Percentiles rank a stretch among this genome's conserved stretches.
Evolutionary conservation across 2,329 filamentous ascomycete species (phyloP).

Genomic region (Cladophialophora yegresii): DNA sequence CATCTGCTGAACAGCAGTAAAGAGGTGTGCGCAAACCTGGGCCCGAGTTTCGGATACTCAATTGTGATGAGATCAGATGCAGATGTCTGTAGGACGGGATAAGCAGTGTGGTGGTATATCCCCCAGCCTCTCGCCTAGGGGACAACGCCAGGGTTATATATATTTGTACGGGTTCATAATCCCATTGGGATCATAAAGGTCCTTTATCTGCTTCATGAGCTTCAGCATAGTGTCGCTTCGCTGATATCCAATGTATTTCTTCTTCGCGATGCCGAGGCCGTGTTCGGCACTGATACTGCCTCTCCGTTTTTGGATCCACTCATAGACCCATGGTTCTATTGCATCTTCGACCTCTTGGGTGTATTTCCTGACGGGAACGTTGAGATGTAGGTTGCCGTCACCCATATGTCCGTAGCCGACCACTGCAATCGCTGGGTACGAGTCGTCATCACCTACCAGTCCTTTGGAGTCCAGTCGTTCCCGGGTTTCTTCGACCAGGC

Average conservation of each 20-base stretch:
- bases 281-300: conserved; percentile 98
- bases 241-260: conserved; percentile 92
- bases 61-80: background rate
- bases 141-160: conserved; percentile 50
- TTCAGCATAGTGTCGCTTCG: conserved; percentile 81
- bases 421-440: conserved; percentile 80
- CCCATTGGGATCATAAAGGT: conserved; percentile 90
- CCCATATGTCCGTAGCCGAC: conserved; percentile 98
- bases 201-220: conserved; percentile 94
- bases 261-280: conserved; percentile 91
- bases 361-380: conserved; percentile 79
- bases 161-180: conserved; percentile 99
- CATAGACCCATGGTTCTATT: conserved; percentile 93
- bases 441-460: conserved; percentile 73
- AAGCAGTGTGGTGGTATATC: background rate
- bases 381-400: conserved; percentile 91
- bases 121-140: background rate
- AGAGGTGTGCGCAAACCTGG: background rate
- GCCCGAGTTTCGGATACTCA: background rate
- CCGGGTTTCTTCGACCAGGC: conserved; percentile 81
- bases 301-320: conserved; percentile 86
- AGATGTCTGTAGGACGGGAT: background rate
- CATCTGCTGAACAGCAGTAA: background rate
- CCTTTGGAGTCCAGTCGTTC: conserved; percentile 71
- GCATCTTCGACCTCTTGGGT: conserved; percentile 82